Evolutionary conservation across 805 yeast genomes (phyloP).

Genomic region (Saccharomycopsis capsularis): DNA sequence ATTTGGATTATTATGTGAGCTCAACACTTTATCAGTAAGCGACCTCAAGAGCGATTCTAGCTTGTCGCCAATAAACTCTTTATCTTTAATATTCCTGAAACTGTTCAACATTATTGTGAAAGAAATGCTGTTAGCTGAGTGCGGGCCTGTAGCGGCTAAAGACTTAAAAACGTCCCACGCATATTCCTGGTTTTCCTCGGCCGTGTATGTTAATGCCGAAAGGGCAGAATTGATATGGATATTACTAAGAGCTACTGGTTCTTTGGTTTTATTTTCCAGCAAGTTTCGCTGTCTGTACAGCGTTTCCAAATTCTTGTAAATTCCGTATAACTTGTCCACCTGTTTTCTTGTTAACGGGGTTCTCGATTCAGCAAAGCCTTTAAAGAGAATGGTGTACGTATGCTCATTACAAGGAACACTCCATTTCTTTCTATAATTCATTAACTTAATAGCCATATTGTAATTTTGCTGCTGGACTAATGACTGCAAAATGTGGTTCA

Average conservation of each 20-base stretch:
- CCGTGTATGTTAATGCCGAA: slow-evolving; percentile 37
- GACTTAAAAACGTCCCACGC: slow-evolving; percentile 36
- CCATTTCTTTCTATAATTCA: slow-evolving; percentile 56
- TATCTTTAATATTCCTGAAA: slow-evolving; percentile 18
- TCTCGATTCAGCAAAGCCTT: slow-evolving; percentile 35
- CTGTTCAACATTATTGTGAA: slow-evolving; percentile 27
- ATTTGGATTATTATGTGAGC: neutral
- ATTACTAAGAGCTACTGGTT: slow-evolving; percentile 26
- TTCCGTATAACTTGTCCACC: slow-evolving; percentile 28
- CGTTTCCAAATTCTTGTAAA: slow-evolving; percentile 8
- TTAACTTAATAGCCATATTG: slow-evolving; percentile 43
- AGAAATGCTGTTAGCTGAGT: slow-evolving; percentile 31
- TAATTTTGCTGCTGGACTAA: slow-evolving; percentile 36
- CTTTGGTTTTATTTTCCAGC: slow-evolving; percentile 12
- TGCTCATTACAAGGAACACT: slow-evolving; percentile 45
- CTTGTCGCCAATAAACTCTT: neutral
- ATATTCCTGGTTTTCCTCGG: slow-evolving; percentile 28
- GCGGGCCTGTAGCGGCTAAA: slow-evolving; percentile 22
- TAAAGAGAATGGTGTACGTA: slow-evolving; percentile 40
- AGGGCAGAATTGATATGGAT: slow-evolving; percentile 42
- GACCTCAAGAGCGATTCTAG: neutral
- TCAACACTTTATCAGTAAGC: neutral
- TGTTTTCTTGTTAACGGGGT: slow-evolving; percentile 30
- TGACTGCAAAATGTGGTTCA: slow-evolving; percentile 55
- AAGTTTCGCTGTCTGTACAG: slow-evolving; percentile 8